phyloP scores from a whole-genome alignment of 208 protist genomes.

The Lotmaria passim region DNA sequence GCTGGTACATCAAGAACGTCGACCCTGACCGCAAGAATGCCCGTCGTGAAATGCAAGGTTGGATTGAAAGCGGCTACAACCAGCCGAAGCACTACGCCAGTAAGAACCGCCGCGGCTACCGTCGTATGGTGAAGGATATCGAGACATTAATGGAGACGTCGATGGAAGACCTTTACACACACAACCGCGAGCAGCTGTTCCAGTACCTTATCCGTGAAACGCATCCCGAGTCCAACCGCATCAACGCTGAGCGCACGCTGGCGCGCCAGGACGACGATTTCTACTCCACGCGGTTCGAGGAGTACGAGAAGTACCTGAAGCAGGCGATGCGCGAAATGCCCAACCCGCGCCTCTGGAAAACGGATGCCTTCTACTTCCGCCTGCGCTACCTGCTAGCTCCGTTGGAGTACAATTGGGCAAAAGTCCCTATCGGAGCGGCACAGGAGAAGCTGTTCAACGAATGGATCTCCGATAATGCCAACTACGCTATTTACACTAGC shows the following conservation, averaged over 20 bases:
- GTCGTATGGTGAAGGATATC: slow-evolving; percentile 90
- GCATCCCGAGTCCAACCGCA: slow-evolving; percentile 87
- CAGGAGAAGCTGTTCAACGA: slow-evolving; percentile 88
- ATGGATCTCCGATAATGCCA: slow-evolving; percentile 84
- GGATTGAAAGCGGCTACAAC: slow-evolving; percentile 89
- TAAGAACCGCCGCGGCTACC: slow-evolving; percentile 90
- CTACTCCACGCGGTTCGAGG: slow-evolving; percentile 89
- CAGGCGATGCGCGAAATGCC: slow-evolving; percentile 91
- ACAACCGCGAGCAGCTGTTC: slow-evolving; percentile 88
- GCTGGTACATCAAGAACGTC: slow-evolving; percentile 93
- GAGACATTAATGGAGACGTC: slow-evolving; percentile 89
- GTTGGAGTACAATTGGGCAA: slow-evolving; percentile 91
- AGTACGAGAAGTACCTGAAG: slow-evolving; percentile 90
- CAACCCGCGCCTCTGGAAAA: slow-evolving; percentile 90
- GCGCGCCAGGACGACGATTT: slow-evolving; percentile 90
- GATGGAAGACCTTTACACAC: slow-evolving; percentile 91
- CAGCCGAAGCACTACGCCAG: slow-evolving; percentile 90
- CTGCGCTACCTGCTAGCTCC: slow-evolving; percentile 84
- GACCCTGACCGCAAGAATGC: slow-evolving; percentile 87
- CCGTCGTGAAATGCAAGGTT: slow-evolving; percentile 80
- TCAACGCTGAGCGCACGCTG: slow-evolving; percentile 83
- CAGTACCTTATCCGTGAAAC: slow-evolving; percentile 90
- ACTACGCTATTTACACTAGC: slow-evolving; percentile 87
- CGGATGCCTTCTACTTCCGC: slow-evolving; percentile 91
- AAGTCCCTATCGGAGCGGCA: slow-evolving; percentile 69